phyloP scores from a whole-genome alignment of 2,329 filamentous ascomycete species.

The Venturia nashicola region DNA sequence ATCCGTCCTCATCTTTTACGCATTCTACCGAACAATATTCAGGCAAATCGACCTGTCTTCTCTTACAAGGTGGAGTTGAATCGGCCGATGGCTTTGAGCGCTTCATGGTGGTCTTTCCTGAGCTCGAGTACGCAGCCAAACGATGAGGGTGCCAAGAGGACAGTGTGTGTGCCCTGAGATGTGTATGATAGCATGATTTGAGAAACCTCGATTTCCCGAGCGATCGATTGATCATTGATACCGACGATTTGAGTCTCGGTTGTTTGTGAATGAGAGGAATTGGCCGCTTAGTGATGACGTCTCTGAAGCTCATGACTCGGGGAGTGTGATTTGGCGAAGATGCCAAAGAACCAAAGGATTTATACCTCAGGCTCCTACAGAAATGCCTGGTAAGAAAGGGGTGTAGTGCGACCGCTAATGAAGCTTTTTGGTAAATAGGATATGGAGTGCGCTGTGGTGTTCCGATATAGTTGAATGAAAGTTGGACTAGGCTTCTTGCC shows the following conservation, averaged over 20 bases:
- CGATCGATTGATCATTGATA: background rate
- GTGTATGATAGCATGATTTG: background rate
- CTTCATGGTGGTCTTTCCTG: background rate
- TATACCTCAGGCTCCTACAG: too few species aligned
- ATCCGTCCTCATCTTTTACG: slow-evolving; percentile 31
- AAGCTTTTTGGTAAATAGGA: background rate
- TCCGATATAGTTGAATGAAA: background rate
- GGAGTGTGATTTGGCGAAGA: background rate
- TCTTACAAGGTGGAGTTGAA: slow-evolving; percentile 13
- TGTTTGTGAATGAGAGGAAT: background rate
- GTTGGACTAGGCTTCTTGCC: too few species aligned
- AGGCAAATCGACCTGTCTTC: slow-evolving; percentile 22
- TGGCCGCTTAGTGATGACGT: background rate
- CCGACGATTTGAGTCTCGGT: background rate
- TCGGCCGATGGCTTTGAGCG: background rate
- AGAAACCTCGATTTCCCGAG: background rate
- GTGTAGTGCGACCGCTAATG: background rate
- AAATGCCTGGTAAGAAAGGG: background rate
- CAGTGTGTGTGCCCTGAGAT: too few species aligned
- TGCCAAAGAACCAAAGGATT: background rate
- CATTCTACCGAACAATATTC: slow-evolving; percentile 35
- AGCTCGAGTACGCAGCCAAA: background rate
- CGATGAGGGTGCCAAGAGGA: background rate
- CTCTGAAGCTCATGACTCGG: background rate
- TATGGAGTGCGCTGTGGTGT: background rate